Evolutionary conservation across 306 rosid genomes (phyloP).

Genomic region (Casuarina equisetifolia): DNA sequence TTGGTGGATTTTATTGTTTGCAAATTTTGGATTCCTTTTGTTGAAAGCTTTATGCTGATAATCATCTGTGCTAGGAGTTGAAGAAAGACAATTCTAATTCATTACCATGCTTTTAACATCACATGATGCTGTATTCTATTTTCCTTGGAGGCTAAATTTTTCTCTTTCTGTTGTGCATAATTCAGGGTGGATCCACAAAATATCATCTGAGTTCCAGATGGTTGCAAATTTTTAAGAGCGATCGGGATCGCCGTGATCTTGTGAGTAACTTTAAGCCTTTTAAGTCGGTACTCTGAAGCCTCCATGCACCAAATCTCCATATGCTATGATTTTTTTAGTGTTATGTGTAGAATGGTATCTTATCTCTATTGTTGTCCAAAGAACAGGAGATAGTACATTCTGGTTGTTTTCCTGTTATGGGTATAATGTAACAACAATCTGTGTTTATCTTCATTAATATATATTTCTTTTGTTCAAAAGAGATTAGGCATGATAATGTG

Average conservation of each 20-base stretch:
- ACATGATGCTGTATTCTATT: not conserved
- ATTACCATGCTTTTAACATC: conserved; percentile 16
- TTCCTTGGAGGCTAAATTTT: conserved; percentile 20
- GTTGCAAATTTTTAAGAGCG: conserved; percentile 88
- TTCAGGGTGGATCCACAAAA: conserved; percentile 89
- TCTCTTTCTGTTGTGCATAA: conserved; percentile 33
- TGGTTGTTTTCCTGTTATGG: not conserved
- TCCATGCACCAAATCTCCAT: not conserved
- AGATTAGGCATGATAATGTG: not conserved
- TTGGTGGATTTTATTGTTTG: not conserved
- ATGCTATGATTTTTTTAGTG: not conserved
- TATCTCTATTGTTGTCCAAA: not conserved
- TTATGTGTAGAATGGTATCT: not conserved
- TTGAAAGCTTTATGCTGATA: not conserved
- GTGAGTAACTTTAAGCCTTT: conserved; percentile 44
- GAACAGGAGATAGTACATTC: not conserved
- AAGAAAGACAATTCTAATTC: not conserved
- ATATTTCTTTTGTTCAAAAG: not conserved
- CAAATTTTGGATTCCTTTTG: not conserved
- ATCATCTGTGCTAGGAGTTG: not conserved
- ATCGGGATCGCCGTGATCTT: conserved; percentile 92
- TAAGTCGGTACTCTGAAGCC: conserved; percentile 7
- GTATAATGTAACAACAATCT: not conserved
- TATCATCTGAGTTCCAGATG: conserved; percentile 89
- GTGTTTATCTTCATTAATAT: not conserved